Evolutionary conservation across 2,329 filamentous ascomycete genomes (phyloP).

Genomic region (Penicillium carneum): DNA sequence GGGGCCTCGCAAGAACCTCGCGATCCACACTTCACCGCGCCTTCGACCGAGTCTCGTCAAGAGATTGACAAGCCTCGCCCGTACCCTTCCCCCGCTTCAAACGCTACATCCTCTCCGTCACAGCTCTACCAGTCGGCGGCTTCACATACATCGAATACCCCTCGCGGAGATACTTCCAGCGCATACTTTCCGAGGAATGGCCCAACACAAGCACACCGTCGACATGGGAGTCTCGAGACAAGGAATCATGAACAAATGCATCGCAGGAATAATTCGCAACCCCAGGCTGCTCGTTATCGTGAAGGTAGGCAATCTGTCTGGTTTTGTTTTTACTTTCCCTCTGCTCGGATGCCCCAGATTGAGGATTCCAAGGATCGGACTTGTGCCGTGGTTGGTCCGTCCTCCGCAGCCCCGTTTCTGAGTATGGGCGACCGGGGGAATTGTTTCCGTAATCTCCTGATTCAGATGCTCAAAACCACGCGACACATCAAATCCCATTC

Average conservation of each 20-base stretch:
- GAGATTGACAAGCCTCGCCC: slow-evolving; percentile 31
- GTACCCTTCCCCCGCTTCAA: slow-evolving; percentile 23
- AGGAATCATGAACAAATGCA: slow-evolving; percentile 27
- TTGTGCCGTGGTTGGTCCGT: slow-evolving; percentile 30
- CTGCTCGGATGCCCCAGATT: slow-evolving; percentile 34
- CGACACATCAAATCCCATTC: neutral
- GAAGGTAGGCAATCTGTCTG: slow-evolving; percentile 27
- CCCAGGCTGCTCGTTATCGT: slow-evolving; percentile 22
- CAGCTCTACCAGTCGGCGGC: slow-evolving; percentile 21
- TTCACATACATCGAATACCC: slow-evolving; percentile 28
- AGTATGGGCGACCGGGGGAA: neutral
- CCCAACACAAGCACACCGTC: slow-evolving; percentile 28
- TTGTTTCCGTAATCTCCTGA: neutral
- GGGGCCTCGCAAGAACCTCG: slow-evolving; percentile 42
- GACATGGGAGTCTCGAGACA: slow-evolving; percentile 31
- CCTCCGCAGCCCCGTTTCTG: slow-evolving; percentile 14
- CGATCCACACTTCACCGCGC: slow-evolving; percentile 34
- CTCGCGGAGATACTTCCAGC: slow-evolving; percentile 28
- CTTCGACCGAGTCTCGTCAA: slow-evolving; percentile 34
- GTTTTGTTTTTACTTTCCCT: slow-evolving; percentile 15
- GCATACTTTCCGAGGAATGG: slow-evolving; percentile 30
- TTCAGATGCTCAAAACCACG: neutral
- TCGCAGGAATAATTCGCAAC: slow-evolving; percentile 36
- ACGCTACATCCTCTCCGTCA: slow-evolving; percentile 9
- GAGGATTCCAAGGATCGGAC: slow-evolving; percentile 30